A percentile compares a stretch with the other conserved stretches of the same genome.
phyloP scores from a whole-genome alignment of 2,329 filamentous ascomycete genomes.

The Aulographum hederae region DNA sequence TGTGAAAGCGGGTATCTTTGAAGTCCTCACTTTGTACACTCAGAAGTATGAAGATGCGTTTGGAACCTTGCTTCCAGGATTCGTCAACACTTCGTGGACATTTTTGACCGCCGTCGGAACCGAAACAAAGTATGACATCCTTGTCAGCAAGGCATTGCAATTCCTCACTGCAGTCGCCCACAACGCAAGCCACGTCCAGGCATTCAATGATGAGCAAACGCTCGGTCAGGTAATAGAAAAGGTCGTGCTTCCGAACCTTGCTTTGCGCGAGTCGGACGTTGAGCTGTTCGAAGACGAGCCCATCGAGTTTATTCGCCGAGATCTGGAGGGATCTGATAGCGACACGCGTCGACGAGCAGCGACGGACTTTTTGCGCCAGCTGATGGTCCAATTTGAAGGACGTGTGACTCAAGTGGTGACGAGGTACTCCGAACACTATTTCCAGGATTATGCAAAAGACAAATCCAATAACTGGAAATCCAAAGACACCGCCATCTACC shows the following conservation, averaged over 20 bases:
- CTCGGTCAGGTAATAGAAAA: constrained; percentile 84
- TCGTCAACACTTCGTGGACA: constrained; percentile 82
- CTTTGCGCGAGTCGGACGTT: constrained; percentile 78
- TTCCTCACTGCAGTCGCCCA: constrained; percentile 83
- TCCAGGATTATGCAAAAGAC: constrained; percentile 53
- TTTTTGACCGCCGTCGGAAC: constrained; percentile 71
- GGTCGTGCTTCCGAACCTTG: constrained; percentile 85
- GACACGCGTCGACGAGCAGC: constrained; percentile 84
- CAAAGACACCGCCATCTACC: constrained; percentile 95
- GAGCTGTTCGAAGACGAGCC: constrained; percentile 97
- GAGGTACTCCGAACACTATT: constrained; percentile 71
- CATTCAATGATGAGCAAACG: constrained; percentile 68
- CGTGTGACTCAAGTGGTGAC: constrained; percentile 76
- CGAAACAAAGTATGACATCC: constrained; percentile 81
- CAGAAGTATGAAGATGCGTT: constrained; percentile 95
- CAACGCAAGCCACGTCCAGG: constrained; percentile 56
- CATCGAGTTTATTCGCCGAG: constrained; percentile 91
- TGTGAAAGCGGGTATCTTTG: constrained; percentile 86
- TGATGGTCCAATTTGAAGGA: constrained; percentile 75
- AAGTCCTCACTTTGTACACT: constrained; percentile 74
- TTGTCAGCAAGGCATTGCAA: constrained; percentile 86
- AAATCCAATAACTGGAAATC: constrained; percentile 68
- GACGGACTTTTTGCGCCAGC: constrained; percentile 79
- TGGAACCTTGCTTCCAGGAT: constrained; percentile 57
- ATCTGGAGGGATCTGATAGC: constrained; percentile 89